A percentile compares a stretch with the other conserved stretches of the same genome.
These are phyloP conservation scores for Sungouiozyma ichnusensis DNA, from an alignment of 805 yeast species.

Conservation along the genomic window DNA sequence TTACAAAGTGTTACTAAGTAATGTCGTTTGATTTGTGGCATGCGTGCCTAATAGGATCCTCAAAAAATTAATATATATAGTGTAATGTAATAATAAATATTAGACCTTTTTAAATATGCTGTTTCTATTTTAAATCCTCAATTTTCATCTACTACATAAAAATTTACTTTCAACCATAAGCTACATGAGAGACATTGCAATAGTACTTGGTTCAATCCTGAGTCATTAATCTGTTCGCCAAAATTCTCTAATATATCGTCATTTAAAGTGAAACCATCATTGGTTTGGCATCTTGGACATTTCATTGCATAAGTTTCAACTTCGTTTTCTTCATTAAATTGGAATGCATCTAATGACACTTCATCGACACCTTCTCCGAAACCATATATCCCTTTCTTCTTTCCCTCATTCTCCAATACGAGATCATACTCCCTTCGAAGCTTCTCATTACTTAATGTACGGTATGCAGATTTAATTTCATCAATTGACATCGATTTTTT, in stretches of 20 bases:
- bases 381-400: conserved; percentile 27
- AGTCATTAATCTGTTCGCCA: conserved; percentile 30
- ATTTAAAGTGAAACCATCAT: conserved; percentile 43
- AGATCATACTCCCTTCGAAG: conserved; percentile 44
- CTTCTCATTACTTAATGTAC: conserved; percentile 35
- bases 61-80: too few species aligned
- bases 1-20: too few species aligned
- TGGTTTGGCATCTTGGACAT: conserved; percentile 58
- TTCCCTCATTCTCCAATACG: conserved; percentile 28
- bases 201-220: conserved; percentile 51
- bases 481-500: conserved; percentile 21
- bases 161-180: conserved; percentile 69
- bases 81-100: background rate
- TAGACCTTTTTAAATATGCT: too few species aligned
- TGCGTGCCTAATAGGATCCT: too few species aligned
- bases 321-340: conserved; percentile 27
- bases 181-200: conserved; percentile 81
- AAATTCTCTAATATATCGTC: conserved; percentile 52
- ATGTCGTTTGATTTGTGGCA: too few species aligned
- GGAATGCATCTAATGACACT: conserved; percentile 54
- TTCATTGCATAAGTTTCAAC: conserved; percentile 31
- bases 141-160: conserved; percentile 33
- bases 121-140: too few species aligned
- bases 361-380: conserved; percentile 63
- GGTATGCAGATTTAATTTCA: conserved; percentile 54